A percentile compares a stretch with the other conserved stretches of the same genome.
Conservation (phyloP, 2,329 filamentous ascomycete genomes). For the Phaeoacremonium minimum region DNA sequence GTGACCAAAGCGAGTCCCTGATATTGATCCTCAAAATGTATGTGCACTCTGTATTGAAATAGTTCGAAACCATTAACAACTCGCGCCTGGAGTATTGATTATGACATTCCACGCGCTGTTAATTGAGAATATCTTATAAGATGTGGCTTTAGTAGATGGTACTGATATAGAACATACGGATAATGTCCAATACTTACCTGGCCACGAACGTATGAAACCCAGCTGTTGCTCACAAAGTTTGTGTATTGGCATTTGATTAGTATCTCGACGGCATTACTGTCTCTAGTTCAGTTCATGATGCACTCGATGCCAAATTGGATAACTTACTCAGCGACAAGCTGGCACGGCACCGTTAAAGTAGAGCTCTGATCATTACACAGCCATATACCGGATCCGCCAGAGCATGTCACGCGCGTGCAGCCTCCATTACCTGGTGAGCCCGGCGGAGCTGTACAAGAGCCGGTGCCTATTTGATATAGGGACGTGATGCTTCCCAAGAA, state of each 20-base stretch:
- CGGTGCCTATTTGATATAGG: background rate
- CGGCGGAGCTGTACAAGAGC: background rate
- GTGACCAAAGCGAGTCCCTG: constrained; percentile 33
- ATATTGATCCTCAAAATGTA: too few species aligned
- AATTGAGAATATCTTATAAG: background rate
- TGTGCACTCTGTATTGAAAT: too few species aligned
- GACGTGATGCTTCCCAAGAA: too few species aligned
- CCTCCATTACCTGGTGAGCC: background rate
- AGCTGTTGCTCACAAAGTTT: constrained; percentile 10
- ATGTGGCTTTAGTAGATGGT: too few species aligned
- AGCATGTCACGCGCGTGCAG: background rate
- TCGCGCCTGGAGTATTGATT: background rate
- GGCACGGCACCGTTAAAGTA: background rate
- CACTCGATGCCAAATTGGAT: background rate
- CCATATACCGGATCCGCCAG: background rate
- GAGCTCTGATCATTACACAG: background rate
- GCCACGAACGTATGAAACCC: constrained; percentile 3
- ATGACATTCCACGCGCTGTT: background rate
- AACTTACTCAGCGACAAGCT: background rate
- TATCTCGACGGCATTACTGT: constrained; percentile 3
- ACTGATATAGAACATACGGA: background rate
- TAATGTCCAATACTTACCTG: background rate
- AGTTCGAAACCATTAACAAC: background rate
- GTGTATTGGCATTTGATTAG: constrained; percentile 7
- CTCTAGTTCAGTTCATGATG: background rate